phyloP scores from a whole-genome alignment of 2,329 filamentous ascomycete species.

The Claviceps capensis region DNA sequence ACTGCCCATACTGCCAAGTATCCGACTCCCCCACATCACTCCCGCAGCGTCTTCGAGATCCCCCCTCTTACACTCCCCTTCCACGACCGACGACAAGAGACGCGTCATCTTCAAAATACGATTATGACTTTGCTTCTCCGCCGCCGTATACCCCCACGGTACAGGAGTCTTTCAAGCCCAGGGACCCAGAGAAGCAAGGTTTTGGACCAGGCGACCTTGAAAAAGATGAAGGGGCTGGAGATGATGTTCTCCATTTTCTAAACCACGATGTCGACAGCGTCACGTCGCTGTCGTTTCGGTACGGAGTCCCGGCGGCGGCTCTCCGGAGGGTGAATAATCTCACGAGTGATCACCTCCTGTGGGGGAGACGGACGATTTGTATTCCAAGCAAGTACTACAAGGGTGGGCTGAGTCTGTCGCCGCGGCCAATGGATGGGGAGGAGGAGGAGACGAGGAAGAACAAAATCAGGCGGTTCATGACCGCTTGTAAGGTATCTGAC shows the following conservation, averaged over 20 bases:
- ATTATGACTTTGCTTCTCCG: constrained; percentile 17
- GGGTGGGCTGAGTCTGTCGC: constrained; percentile 52
- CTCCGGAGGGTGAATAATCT: constrained; percentile 57
- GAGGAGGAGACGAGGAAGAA: constrained; percentile 59
- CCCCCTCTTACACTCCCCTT: constrained; percentile 46
- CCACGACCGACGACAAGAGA: constrained; percentile 13
- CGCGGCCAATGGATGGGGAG: constrained; percentile 58
- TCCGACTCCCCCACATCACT: constrained; percentile 42
- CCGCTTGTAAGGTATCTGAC: constrained; percentile 61
- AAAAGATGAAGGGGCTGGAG: constrained; percentile 11
- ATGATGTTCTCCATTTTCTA: constrained; percentile 63
- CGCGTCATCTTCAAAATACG: constrained; percentile 7
- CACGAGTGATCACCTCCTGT: constrained; percentile 56
- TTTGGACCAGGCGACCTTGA: background rate
- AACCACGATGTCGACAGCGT: constrained; percentile 56
- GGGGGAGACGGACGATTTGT: constrained; percentile 53
- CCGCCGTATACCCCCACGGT: constrained; percentile 21
- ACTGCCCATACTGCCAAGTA: constrained; percentile 67
- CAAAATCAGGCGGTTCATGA: constrained; percentile 65
- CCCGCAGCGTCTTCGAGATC: constrained; percentile 50
- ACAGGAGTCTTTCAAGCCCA: background rate
- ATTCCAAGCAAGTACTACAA: constrained; percentile 61
- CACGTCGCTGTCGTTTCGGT: constrained; percentile 54
- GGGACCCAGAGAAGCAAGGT: background rate
- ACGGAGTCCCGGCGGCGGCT: constrained; percentile 49